Base-by-base conservation (phyloP, 208 protist species). In the Acanthamoeba castellanii region DNA sequence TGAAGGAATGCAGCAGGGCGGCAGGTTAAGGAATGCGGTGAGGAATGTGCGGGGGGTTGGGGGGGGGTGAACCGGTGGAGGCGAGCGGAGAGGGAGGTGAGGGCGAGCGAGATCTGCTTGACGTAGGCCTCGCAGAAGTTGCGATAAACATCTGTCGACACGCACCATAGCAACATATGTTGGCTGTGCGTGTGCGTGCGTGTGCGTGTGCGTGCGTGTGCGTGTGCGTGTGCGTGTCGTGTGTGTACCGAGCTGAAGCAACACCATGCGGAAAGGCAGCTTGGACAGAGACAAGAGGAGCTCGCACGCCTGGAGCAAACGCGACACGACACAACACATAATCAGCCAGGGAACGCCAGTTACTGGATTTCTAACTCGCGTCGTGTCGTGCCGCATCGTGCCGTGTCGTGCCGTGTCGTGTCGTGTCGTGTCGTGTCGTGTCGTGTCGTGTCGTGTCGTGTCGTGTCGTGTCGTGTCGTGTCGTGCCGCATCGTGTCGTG, bases 261-360 rank as follows among this genome's bases (percentile, higher is more conserved):
- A 11, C 2, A 88, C 81, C n/a, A 37, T 18, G 81, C 81, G 81
- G 27, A 64, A 88, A 0, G 81, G 81, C 25, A 88, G 81, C 81
- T 88, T 88, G 55, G 81, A 50, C 20, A 88, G 81, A 7, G 81
- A 88, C 81, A 88, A 30, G 27, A 88, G 81, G 9, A 88, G 55
- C 45, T 88, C 50, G 81, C 81, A 88, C 22, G 42, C 81, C 81
- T 88, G 81, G 11, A 78, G 13, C n/a, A 5, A 11, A 78, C 70
- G 70, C n/a, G n/a, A 42, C n/a, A 78, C n/a, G 70, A 42, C 9
- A 16, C 70, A 6, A 78, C 34, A 78, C 25, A 70, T 70, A 25
- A 70, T 70, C 22, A 25, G n/a, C 13, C 18, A 4, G 37, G 37
- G 37, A 42, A 42, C 1, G 37, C 3, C 37, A 42, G n/a, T 3